These are phyloP conservation scores for Colletotrichum simmondsii DNA, from an alignment of 2,329 filamentous ascomycete species.

Conservation along the genomic window DNA sequence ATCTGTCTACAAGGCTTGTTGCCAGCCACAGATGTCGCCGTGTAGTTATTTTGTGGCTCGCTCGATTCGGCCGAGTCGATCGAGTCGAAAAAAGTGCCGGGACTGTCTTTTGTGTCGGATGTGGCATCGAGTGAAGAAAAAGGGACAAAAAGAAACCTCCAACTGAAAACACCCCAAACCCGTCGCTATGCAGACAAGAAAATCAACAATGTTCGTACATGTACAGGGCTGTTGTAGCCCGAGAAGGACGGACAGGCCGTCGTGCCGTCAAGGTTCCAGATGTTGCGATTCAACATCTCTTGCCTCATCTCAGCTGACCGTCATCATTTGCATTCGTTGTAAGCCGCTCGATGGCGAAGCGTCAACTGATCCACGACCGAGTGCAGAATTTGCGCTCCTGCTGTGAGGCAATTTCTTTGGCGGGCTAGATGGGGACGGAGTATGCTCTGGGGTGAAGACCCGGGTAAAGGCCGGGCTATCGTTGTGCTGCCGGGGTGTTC, in stretches of 20 bases:
- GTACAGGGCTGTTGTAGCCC: constrained; percentile 30
- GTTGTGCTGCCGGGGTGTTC: constrained; percentile 58
- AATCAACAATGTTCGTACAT: constrained; percentile 37
- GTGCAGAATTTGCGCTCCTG: constrained; percentile 64
- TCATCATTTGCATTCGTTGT: constrained; percentile 73
- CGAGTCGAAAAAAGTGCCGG: constrained; percentile 5
- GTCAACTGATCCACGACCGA: constrained; percentile 61
- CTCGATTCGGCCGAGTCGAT: constrained; percentile 3
- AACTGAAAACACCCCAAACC: constrained; percentile 22
- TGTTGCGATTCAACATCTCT: not conserved
- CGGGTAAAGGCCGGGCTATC: constrained; percentile 75
- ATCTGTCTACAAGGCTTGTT: not conserved
- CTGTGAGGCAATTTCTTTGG: constrained; percentile 62
- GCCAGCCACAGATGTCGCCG: not conserved
- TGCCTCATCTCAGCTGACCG: constrained; percentile 58
- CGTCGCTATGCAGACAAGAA: constrained; percentile 38
- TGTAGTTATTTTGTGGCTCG: not conserved
- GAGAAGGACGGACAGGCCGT: not conserved
- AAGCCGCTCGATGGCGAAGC: constrained; percentile 63
- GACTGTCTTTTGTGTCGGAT: constrained; percentile 29
- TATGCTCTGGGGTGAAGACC: constrained; percentile 64
- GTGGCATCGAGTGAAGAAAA: constrained; percentile 25
- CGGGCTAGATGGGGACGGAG: constrained; percentile 66
- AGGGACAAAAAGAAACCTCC: not conserved
- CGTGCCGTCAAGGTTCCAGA: not conserved